Conservation (phyloP, 306 rosid species). For the Oemleria cerasiformis region DNA sequence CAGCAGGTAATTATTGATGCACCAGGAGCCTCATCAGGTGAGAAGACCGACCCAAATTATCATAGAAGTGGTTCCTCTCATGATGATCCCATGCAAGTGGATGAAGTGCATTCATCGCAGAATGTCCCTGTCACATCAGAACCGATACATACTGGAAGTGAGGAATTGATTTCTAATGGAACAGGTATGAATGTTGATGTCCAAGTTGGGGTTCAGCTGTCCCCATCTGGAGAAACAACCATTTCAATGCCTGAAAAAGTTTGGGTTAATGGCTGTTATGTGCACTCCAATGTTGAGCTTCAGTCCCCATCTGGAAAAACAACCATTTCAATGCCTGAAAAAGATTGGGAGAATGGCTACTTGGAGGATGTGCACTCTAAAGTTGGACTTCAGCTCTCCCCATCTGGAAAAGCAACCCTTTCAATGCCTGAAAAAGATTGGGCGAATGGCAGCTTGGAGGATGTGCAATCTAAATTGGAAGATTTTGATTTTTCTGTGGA, state of each 20-base stretch:
- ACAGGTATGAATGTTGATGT: constrained; percentile 16
- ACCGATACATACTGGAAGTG: constrained; percentile 8
- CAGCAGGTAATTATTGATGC: constrained; percentile 19
- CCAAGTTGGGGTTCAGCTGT: constrained; percentile 22
- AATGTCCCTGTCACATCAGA: constrained; percentile 25
- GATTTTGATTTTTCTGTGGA: constrained; percentile 19
- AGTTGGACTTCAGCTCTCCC: constrained; percentile 22
- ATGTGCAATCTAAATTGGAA: constrained; percentile 19
- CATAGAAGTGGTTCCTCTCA: constrained; percentile 11
- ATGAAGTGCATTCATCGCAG: background rate
- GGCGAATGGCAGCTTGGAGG: constrained; percentile 4
- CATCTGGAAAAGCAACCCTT: constrained; percentile 10
- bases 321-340: constrained; percentile 9
- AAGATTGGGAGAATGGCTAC: constrained; percentile 9
- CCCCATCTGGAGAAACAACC: constrained; percentile 9
- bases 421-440: constrained; percentile 22
- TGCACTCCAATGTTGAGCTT: constrained; percentile 7
- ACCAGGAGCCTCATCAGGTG: constrained; percentile 20
- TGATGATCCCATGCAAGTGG: constrained; percentile 19
- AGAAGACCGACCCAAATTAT: constrained; percentile 12
- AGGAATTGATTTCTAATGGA: constrained; percentile 19
- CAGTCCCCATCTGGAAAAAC: constrained; percentile 16
- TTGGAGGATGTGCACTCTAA: background rate
- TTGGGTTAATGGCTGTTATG: background rate
- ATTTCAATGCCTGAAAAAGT: constrained; percentile 18